phyloP scores from a whole-genome alignment of 139 green algal genomes.

The Trebouxia sp. region DNA sequence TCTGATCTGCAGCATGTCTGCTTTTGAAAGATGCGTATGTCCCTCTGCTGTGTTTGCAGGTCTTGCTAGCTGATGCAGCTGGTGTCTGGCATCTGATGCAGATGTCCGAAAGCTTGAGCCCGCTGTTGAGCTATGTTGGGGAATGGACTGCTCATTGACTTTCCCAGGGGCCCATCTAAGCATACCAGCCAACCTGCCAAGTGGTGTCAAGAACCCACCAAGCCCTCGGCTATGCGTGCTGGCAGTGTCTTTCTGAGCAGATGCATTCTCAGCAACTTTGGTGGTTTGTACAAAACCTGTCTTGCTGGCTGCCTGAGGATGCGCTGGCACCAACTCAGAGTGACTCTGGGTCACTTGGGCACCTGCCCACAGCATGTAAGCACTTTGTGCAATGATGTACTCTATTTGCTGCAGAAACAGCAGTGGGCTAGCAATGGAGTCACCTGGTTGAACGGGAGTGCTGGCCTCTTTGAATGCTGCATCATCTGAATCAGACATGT shows the following conservation, averaged over 20 bases:
- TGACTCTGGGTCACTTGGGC: too few relatives aligned
- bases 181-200: conserved; percentile 23
- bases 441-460: not conserved
- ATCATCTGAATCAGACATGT: not conserved
- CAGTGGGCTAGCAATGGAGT: too few relatives aligned
- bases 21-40: not conserved
- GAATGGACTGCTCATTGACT: not conserved
- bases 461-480: not conserved
- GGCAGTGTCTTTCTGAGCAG: too few relatives aligned
- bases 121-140: not conserved
- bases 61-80: not conserved
- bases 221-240: not conserved
- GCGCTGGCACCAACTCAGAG: too few relatives aligned
- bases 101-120: too few relatives aligned
- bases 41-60: not conserved
- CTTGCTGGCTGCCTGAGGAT: too few relatives aligned
- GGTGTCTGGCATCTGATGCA: not conserved
- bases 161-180: conserved; percentile 18
- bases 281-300: too few relatives aligned
- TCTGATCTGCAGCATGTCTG: not conserved
- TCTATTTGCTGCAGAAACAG: too few relatives aligned
- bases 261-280: too few relatives aligned
- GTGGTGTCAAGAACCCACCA: conserved; percentile 8
- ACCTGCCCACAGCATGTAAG: too few relatives aligned
- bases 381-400: too few relatives aligned